Percentiles rank a stretch among this genome's conserved stretches.
Conservation (phyloP, 176 grass and related monocot genomes). For the Musa beccarii region DNA sequence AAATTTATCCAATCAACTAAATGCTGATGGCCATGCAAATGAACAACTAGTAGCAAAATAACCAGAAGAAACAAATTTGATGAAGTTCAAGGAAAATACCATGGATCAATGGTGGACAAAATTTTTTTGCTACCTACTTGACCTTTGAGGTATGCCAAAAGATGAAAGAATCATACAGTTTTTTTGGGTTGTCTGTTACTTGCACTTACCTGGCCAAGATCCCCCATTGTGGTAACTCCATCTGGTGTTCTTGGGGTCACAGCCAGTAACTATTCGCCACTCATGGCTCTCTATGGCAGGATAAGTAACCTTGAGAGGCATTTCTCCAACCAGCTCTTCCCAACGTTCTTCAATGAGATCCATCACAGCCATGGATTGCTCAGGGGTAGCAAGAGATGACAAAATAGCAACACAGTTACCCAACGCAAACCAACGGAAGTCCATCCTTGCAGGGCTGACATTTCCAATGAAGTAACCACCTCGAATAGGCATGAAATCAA, state of each 20-base stretch:
- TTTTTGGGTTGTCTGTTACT: not conserved
- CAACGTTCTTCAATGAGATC: conserved; percentile 35
- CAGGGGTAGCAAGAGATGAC: conserved; percentile 37
- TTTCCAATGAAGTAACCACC: conserved; percentile 43
- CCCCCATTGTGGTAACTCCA: conserved; percentile 52
- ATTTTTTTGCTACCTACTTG: too few relatives aligned
- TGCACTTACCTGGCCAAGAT: conserved; percentile 36
- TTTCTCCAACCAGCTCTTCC: conserved; percentile 35
- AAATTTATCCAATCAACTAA: not conserved
- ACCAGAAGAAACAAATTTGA: not conserved
- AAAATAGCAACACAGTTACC: conserved; percentile 37
- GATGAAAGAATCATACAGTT: not conserved
- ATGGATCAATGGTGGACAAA: not conserved
- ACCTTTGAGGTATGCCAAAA: not conserved
- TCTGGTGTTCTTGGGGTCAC: conserved; percentile 37
- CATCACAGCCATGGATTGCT: conserved; percentile 37
- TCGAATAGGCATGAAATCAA: conserved; percentile 31
- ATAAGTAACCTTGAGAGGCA: conserved; percentile 34
- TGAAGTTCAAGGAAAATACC: not conserved
- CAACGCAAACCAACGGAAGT: conserved; percentile 39
- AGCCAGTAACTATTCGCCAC: conserved; percentile 40
- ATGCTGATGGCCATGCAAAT: not conserved
- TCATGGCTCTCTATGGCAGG: conserved; percentile 40
- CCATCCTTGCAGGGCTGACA: conserved; percentile 40
- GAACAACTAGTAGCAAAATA: not conserved